Conservation (phyloP, 306 rosid species). For the Crotalaria pallida region DNA sequence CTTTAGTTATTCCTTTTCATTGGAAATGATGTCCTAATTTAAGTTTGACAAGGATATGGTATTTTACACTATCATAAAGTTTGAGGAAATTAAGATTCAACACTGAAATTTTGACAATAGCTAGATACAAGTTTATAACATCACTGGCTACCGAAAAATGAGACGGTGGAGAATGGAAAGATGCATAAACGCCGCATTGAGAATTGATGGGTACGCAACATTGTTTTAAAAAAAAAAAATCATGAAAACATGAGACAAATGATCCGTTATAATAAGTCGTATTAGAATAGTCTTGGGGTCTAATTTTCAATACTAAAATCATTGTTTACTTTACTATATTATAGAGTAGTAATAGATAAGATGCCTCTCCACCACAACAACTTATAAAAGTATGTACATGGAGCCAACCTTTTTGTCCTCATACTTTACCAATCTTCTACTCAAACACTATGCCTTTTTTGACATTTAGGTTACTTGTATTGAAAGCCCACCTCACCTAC, state of each 20-base stretch:
- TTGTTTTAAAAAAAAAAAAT: neutral
- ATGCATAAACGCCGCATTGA: neutral
- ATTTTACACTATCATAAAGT: conserved; percentile 4
- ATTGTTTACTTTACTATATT: conserved; percentile 1
- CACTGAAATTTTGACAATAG: neutral
- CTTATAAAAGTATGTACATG: conserved; percentile 19
- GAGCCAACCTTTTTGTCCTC: conserved; percentile 6
- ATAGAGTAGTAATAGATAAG: neutral
- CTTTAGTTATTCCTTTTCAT: conserved; percentile 19
- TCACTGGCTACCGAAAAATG: conserved; percentile 15
- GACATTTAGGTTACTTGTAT: conserved; percentile 28
- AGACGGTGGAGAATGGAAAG: conserved; percentile 2
- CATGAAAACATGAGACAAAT: conserved; percentile 13
- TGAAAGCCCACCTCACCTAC: conserved; percentile 4
- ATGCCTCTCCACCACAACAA: conserved; percentile 25
- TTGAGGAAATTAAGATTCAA: neutral
- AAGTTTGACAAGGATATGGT: conserved; percentile 18
- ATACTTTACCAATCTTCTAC: conserved; percentile 36
- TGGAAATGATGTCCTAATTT: conserved; percentile 3
- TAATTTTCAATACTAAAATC: conserved; percentile 20
- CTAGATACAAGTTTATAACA: conserved; percentile 16
- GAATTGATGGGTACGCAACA: conserved; percentile 19
- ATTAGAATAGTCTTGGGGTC: conserved; percentile 1
- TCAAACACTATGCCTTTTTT: conserved; percentile 35
- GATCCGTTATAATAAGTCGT: neutral